phyloP scores from a whole-genome alignment of 202 grass and related monocot genomes.

The Setaria italica region DNA sequence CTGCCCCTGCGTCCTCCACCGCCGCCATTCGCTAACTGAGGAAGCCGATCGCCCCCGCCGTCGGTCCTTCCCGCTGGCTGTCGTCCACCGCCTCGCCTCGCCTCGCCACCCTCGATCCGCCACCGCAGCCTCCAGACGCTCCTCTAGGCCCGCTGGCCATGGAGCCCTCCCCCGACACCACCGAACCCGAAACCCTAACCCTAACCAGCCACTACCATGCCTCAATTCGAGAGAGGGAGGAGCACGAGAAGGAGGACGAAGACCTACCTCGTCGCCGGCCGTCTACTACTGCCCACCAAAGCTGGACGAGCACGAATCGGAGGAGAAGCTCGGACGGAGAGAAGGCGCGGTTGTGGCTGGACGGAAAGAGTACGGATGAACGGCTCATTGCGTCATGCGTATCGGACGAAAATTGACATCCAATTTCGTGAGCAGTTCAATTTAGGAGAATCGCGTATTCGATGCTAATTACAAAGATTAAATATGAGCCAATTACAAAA shows the following conservation, averaged over 20 bases:
- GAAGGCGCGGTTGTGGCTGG: not conserved
- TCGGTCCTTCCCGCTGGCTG: not conserved
- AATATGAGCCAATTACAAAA: too few species aligned
- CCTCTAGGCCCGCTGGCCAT: not conserved
- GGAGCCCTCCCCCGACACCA: not conserved
- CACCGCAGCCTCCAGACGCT: not conserved
- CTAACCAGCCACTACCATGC: not conserved
- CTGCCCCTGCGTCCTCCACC: not conserved
- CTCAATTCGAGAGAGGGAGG: not conserved
- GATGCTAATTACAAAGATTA: too few species aligned
- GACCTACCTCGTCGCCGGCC: not conserved
- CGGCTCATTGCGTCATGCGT: too few species aligned
- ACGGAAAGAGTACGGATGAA: too few species aligned
- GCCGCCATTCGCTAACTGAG: not conserved
- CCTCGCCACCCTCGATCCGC: not conserved
- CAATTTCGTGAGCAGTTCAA: too few species aligned
- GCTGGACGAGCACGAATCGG: not conserved
- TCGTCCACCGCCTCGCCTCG: not conserved
- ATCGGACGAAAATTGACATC: too few species aligned
- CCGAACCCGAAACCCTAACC: not conserved
- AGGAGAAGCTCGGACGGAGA: not conserved
- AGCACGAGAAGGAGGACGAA: not conserved
- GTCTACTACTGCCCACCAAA: not conserved
- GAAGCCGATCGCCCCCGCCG: not conserved
- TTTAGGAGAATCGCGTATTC: too few species aligned